Evolutionary conservation across 129 eudicot genomes (phyloP).

Genomic region (Flaveria robusta): DNA sequence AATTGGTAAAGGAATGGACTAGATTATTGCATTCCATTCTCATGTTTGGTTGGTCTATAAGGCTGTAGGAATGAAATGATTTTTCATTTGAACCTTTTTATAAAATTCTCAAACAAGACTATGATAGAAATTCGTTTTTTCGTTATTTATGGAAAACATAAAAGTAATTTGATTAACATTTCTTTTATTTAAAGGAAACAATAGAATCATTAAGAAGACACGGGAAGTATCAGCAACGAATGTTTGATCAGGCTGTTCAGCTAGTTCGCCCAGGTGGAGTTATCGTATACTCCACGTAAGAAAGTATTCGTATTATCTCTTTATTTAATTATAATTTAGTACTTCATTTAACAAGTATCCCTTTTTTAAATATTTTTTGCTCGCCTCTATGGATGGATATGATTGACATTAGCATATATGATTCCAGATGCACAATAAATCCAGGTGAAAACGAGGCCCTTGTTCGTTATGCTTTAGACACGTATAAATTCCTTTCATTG

Average conservation of each 20-base stretch:
- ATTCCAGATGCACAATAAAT: conserved; percentile 86
- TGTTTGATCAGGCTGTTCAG: conserved; percentile 97
- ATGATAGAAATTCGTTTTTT: not conserved
- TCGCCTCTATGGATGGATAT: conserved; percentile 3
- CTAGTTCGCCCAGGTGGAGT: conserved; percentile 97
- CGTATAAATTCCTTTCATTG: conserved; percentile 79
- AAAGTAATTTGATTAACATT: not conserved
- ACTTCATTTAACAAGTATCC: not conserved
- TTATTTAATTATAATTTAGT: not conserved
- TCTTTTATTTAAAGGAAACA: conserved; percentile 51
- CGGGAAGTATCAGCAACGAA: conserved; percentile 77
- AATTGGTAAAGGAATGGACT: not conserved
- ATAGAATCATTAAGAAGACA: conserved; percentile 77
- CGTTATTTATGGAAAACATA: not conserved
- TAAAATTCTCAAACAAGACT: conserved; percentile 1
- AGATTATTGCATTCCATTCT: not conserved
- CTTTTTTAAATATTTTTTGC: not conserved
- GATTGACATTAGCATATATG: conserved; percentile 16
- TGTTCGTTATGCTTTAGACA: conserved; percentile 90
- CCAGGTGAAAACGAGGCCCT: conserved; percentile 93
- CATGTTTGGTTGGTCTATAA: not conserved
- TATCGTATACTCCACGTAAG: conserved; percentile 92
- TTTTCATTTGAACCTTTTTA: not conserved
- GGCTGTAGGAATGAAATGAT: not conserved
- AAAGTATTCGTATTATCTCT: conserved; percentile 1